Evolutionary conservation across 345 rosid species (phyloP).

Genomic region (Arabis alpina): DNA sequence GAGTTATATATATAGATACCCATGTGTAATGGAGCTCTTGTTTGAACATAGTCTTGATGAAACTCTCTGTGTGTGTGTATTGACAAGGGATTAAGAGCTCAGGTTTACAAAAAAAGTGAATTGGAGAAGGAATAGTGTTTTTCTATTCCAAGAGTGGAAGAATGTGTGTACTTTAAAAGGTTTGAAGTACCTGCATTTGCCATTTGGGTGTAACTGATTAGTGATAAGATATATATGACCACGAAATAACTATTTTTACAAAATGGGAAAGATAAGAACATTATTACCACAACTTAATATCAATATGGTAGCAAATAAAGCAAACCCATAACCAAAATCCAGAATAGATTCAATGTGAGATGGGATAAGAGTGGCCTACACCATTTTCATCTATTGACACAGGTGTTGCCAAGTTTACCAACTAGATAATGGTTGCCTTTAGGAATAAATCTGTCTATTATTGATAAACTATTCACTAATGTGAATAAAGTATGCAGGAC

Average conservation of each 20-base stretch:
- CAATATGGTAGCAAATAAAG: slow-evolving; percentile 12
- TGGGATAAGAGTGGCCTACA: slow-evolving; percentile 31
- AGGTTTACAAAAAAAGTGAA: neutral
- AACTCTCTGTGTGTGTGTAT: slow-evolving; percentile 7
- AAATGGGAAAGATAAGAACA: slow-evolving; percentile 10
- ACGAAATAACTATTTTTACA: neutral
- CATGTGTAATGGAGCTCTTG: slow-evolving; percentile 36
- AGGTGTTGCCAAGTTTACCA: neutral
- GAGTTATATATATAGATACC: slow-evolving; percentile 33
- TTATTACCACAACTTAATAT: neutral
- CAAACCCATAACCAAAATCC: slow-evolving; percentile 6
- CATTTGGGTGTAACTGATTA: neutral
- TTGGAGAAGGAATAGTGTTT: neutral
- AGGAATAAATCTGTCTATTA: neutral
- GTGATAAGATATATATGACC: neutral
- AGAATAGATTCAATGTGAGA: slow-evolving; percentile 22
- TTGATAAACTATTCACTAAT: neutral
- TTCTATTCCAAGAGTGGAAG: neutral
- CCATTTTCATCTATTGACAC: slow-evolving; percentile 1
- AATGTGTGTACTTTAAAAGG: neutral
- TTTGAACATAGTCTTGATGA: slow-evolving; percentile 28
- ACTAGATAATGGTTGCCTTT: neutral
- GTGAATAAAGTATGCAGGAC: too few relatives aligned
- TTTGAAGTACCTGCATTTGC: neutral
- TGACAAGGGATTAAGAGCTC: slow-evolving; percentile 8